These are phyloP conservation scores for Microdochium paspali DNA, from an alignment of 2,329 filamentous ascomycete genomes.

Conservation along the genomic window DNA sequence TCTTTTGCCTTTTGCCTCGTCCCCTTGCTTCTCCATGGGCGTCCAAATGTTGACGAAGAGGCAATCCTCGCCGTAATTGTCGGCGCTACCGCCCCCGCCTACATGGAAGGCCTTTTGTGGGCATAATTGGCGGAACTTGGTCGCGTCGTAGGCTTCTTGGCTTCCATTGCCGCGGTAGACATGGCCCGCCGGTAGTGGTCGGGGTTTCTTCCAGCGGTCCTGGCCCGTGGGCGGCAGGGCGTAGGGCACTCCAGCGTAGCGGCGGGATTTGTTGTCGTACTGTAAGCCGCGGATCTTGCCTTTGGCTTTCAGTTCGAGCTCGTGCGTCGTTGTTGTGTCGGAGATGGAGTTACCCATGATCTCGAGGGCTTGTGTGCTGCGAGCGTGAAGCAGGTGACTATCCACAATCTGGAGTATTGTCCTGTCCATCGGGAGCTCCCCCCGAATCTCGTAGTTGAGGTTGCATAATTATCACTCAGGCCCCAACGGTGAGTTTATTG, in stretches of 20 bases:
- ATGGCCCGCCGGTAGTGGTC: constrained; percentile 13
- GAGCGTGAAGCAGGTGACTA: too few species aligned
- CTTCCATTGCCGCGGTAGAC: constrained; percentile 16
- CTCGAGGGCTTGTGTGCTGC: too few species aligned
- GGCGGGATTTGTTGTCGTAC: constrained; percentile 21
- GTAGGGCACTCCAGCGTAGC: constrained; percentile 19
- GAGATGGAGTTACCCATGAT: constrained; percentile 17
- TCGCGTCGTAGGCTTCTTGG: constrained; percentile 24
- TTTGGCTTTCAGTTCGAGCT: constrained; percentile 14
- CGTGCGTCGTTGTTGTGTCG: constrained; percentile 12
- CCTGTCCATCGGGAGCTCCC: too few species aligned
- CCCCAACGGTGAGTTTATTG: too few species aligned
- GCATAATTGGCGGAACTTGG: constrained; percentile 24
- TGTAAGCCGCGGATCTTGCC: constrained; percentile 23
- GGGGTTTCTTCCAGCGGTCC: constrained; percentile 15
- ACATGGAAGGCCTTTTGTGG: constrained; percentile 24
- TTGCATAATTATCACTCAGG: too few species aligned
- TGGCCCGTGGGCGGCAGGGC: constrained; percentile 12
- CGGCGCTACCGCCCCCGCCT: constrained; percentile 2
- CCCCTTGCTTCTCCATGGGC: constrained; percentile 3
- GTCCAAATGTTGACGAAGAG: constrained; percentile 23
- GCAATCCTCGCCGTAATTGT: constrained; percentile 17
- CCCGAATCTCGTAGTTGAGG: too few species aligned
- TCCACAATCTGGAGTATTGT: too few species aligned
- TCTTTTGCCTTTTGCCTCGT: constrained; percentile 7